Conservation (phyloP, 306 rosid genomes). For the Cicer cuneatum region DNA sequence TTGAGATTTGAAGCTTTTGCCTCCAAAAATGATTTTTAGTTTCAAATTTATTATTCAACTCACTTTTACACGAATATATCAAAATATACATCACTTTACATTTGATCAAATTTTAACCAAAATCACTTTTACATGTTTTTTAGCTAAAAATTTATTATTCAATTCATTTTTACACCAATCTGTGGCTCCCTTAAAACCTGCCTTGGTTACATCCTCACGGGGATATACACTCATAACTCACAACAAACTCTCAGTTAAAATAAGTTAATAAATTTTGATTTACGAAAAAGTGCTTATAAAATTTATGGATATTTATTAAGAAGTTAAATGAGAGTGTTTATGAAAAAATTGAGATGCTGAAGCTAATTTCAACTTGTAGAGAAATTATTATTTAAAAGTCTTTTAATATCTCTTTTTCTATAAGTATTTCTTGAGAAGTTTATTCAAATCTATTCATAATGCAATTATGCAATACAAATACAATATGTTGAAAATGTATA, state of each 20-base stretch:
- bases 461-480: not conserved
- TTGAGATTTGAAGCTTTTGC: not conserved
- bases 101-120: not conserved
- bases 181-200: constrained; percentile 8
- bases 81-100: not conserved
- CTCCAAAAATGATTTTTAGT: not conserved
- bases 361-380: not conserved
- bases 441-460: not conserved
- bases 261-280: not conserved
- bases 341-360: not conserved
- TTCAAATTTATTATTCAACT: not conserved
- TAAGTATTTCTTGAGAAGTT: not conserved
- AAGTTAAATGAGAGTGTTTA: not conserved
- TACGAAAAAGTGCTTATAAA: not conserved
- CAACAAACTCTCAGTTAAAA: not conserved
- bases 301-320: not conserved
- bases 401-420: not conserved
- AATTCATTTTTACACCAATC: too few relatives aligned
- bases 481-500: constrained; percentile 4
- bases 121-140: not conserved
- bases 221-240: not conserved
- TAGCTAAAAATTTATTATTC: too few relatives aligned
- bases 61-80: not conserved
- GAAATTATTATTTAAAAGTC: not conserved
- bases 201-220: constrained; percentile 16